Percentiles rank a stretch among this genome's conserved stretches.
These are phyloP conservation scores for Aspergillus quadricinctus DNA, from an alignment of 2,329 filamentous ascomycete species.

Conservation along the genomic window DNA sequence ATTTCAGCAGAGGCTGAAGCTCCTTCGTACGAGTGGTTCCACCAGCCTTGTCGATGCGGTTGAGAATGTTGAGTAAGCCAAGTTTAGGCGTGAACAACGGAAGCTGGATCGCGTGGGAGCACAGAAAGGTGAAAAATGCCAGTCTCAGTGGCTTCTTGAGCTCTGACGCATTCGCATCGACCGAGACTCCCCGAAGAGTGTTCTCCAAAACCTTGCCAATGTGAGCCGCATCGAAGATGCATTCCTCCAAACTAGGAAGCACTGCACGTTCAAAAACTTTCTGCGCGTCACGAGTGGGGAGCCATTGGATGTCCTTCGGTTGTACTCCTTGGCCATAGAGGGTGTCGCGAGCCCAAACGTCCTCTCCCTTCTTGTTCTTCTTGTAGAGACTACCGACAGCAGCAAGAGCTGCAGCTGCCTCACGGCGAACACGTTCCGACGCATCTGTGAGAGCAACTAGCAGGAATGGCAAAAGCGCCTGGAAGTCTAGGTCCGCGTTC, in stretches of 20 bases:
- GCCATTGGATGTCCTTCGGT: conserved; percentile 49
- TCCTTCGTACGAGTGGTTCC: conserved; percentile 68
- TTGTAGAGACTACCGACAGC: conserved; percentile 52
- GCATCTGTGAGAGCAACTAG: conserved; percentile 70
- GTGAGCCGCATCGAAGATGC: conserved; percentile 71
- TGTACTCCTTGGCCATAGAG: conserved; percentile 60
- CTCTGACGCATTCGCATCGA: conserved; percentile 45
- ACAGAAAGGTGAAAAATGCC: conserved; percentile 66
- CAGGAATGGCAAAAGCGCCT: conserved; percentile 77
- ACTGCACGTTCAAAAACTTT: conserved; percentile 64
- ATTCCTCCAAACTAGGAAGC: conserved; percentile 78
- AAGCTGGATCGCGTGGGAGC: conserved; percentile 65
- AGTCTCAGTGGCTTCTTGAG: conserved; percentile 61
- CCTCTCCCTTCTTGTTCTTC: conserved; percentile 42
- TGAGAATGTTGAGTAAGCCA: conserved; percentile 66
- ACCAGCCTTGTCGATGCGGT: conserved; percentile 66
- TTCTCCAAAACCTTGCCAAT: conserved; percentile 61
- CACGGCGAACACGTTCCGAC: conserved; percentile 69
- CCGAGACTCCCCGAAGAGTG: conserved; percentile 51
- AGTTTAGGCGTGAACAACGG: conserved; percentile 67
- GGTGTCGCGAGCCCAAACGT: conserved; percentile 56
- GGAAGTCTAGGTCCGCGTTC: conserved; percentile 60
- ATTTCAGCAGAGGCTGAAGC: conserved; percentile 68
- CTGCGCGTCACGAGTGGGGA: conserved; percentile 54
- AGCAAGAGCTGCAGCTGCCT: conserved; percentile 64